Evolutionary conservation across 495 filamentous ascomycete species (phyloP), one percentile per base, ranked within the genome.

Genomic region (Aspergillus steynii): DNA sequence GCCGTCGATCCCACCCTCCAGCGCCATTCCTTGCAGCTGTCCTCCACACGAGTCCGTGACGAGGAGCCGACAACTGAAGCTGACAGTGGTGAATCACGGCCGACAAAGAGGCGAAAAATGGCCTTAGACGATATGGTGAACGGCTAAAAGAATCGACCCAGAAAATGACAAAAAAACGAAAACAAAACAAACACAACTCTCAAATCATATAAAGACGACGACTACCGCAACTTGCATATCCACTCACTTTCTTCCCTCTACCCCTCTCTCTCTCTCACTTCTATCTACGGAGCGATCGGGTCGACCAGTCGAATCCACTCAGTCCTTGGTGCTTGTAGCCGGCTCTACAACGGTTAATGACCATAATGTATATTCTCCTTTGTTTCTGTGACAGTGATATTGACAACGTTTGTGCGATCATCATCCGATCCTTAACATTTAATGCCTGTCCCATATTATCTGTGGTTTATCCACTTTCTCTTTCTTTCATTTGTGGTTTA

Each of bases 21-120:
- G 4, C 53, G 65, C 1, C 59, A 66, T 12, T 29, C 66, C 2
- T 61, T 61, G 26, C 67, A 66, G 9, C 64, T 68, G 9, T 57
- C 68, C 6, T 54, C 70, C 4, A 45, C 57, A 3, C 45, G 59
- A 6, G 49, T 50, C 12, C 66, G 68, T 5, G 34, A 64, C 26
- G 68, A 69, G 1, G 67, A 61, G 14, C 52, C 64, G 1, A 61
- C 29, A 1, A 61, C 65, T 25, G 71, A 74, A 32, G 49, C 63
- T 3, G 67, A 77, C n/a, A 29, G 50, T 10, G 57, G 65, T 1
- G 74, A 77, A 25, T 59, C 62, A 84, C 72, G 91, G 83, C 52
- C 92, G 80, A 14, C 91, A 85, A 66, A 92, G 83, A 68, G 96
- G 80, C 77, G 82, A 86, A 64, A 88, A 81, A 68, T 88, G 92